phyloP scores from a whole-genome alignment of 1,284 basidiomycete species.

The Macrocystidia cucumis region DNA sequence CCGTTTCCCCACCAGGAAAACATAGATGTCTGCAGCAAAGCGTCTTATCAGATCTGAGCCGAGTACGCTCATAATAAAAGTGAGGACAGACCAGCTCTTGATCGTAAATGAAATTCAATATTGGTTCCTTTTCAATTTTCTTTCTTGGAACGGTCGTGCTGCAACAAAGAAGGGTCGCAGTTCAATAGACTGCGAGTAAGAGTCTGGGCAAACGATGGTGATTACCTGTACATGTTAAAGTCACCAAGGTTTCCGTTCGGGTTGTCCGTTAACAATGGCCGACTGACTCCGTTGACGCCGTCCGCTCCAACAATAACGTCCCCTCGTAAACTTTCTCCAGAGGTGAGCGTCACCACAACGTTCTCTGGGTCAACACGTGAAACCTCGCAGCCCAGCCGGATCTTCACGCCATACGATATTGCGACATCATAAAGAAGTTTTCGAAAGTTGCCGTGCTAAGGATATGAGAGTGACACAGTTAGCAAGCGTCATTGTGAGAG shows the following conservation, averaged over 20 bases:
- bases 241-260: constrained; percentile 15
- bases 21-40: constrained; percentile 22
- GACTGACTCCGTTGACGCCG: constrained; percentile 32
- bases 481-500: neutral
- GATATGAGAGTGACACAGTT: neutral
- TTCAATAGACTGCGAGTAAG: neutral
- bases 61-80: constrained; percentile 3
- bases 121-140: constrained; percentile 26
- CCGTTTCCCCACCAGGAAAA: constrained; percentile 34
- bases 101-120: constrained; percentile 23
- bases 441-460: constrained; percentile 32
- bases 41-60: too few species aligned
- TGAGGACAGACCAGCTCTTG: constrained; percentile 20
- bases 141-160: constrained; percentile 37
- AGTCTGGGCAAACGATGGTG: too few species aligned
- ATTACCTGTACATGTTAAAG: constrained; percentile 38
- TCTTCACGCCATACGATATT: constrained; percentile 29
- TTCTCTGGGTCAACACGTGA: constrained; percentile 26
- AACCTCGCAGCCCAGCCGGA: constrained; percentile 34
- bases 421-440: constrained; percentile 37
- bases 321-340: constrained; percentile 36
- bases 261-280: constrained; percentile 20
- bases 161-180: constrained; percentile 7
- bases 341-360: constrained; percentile 30
- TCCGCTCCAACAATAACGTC: constrained; percentile 66